Base-by-base conservation (phyloP, 202 grass and related monocot species). In the Bolboschoenoplectus hybrid region DNA sequence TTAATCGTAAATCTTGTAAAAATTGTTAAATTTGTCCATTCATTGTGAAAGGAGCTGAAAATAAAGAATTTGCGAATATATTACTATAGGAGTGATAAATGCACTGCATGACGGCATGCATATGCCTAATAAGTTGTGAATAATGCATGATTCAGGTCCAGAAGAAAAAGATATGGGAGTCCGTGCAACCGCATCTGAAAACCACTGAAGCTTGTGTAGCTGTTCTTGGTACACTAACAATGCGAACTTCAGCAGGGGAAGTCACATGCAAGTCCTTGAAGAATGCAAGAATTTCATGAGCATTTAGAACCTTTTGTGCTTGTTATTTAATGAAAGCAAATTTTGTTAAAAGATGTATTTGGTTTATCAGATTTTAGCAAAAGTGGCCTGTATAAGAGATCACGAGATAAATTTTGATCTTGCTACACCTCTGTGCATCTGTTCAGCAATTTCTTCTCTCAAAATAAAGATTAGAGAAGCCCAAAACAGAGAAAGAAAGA, bases 161-260 rank as follows among this genome's bases (percentile, higher is more conserved):
- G 89, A 98, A 98, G 90, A 95, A 98, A 77, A 98, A 91, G 90
- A 94, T 95, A 71, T 95, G 93, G 96, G 93, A 98, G 82, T 86
- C 79, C 83, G 93, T 98, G 85, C 96, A 95, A 82, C 91, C 96
- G 66, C 87, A 95, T 81, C 90, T 98, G 83, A 92, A 89, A 85
- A 95, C 96, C 81, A 90, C 86, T 5, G 91, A 94, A 57, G 85
- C 87, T 68, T 92, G 90, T 67, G 12, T 84, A 57, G 90, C 89
- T 74, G 73, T 91, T 88, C 91, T 94, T 67, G 84, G 87, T 47
- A 88, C 86, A 55, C 87, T 86, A 53, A 82, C 90, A 3, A 98
- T 98, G 95, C 86, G 87, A 66, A 94, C 93, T 60, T 94, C 87
- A 6, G 83, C 89, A 32, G 93, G 95, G 57, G 46, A 49, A 17